Base-by-base conservation (phyloP, 1,284 basidiomycete genomes). In the Fomitiporia mediterranea region DNA sequence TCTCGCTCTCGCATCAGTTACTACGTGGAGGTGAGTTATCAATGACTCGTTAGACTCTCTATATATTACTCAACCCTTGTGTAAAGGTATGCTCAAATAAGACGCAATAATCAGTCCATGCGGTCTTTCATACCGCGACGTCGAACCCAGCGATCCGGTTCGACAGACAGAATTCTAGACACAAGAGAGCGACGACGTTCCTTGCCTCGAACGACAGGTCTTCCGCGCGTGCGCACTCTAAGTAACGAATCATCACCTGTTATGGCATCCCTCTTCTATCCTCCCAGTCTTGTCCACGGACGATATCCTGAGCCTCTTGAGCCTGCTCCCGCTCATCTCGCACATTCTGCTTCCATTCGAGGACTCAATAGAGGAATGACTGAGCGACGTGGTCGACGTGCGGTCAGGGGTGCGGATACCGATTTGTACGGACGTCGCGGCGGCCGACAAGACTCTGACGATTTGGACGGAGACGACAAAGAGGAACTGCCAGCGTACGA, bases 171-270 rank as follows among this genome's bases (percentile, higher is more conserved):
- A 11, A 25, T 48, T 48, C n/a, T 50, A 15, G 27, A 7, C 40
- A 15, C 56, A 15, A 9, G 35, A 52, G 25, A 42, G 23, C 11
- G 19, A 32, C 53, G 53, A 17, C 42, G 43, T 8, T 48, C 53
- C 3, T 34, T 53, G 27, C 56, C 56, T 8, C 57, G 57, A 1
- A 59, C 57, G 76, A 81, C 69, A 79, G 79, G 79, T 73, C 72
- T 53, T 73, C 80, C 39, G 73, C 28, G 25, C 19, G 25, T 40
- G n/a, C 30, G 42, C 9, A 32, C 52, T n/a, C 4, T 53, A 11
- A 53, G 39, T 13, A 42, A n/a, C 13, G 32, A 9, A 32, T 23
- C 52, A 11, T 25, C 52, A 32, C 34, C 51, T 19, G 21, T 48
- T 8, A 21, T 23, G 30, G 44, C 50, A 15, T 28, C 57, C 9